Percentiles rank a stretch among this genome's conserved stretches.
Conservation (phyloP, 495 filamentous ascomycete species). For the Talaromyces ruber region DNA sequence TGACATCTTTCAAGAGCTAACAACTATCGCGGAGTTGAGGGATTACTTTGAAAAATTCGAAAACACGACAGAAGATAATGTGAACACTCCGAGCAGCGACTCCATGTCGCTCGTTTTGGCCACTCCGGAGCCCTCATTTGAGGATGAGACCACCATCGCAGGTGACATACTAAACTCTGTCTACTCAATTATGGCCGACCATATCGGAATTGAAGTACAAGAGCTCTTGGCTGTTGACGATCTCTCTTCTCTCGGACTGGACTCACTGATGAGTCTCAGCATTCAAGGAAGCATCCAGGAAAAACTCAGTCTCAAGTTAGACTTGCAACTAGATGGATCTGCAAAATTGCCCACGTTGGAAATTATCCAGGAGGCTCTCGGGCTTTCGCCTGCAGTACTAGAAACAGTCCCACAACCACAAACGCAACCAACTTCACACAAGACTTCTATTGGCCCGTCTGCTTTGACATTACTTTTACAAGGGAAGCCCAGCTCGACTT, state of each 20-base stretch:
- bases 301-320: conserved; percentile 22
- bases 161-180: conserved; percentile 48
- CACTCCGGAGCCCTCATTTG: background rate
- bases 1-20: conserved; percentile 23
- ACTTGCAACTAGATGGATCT: background rate
- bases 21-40: conserved; percentile 41
- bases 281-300: conserved; percentile 30
- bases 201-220: conserved; percentile 27
- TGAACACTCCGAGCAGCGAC: background rate
- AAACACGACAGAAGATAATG: background rate
- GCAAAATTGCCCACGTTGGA: background rate
- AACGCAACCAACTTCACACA: conserved; percentile 22
- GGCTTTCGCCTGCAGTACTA: background rate
- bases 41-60: background rate
- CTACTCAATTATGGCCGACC: conserved; percentile 46
- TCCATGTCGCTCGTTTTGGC: background rate
- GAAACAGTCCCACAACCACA: conserved; percentile 35
- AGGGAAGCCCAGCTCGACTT: conserved; percentile 26
- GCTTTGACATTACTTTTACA: background rate
- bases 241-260: conserved; percentile 38
- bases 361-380: background rate
- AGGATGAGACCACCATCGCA: background rate
- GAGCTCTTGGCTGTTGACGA: conserved; percentile 26
- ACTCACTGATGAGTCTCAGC: conserved; percentile 38
- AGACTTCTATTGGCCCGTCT: background rate